Evolutionary conservation across 805 yeast genomes (phyloP).

Genomic region (Spathaspora sp.): DNA sequence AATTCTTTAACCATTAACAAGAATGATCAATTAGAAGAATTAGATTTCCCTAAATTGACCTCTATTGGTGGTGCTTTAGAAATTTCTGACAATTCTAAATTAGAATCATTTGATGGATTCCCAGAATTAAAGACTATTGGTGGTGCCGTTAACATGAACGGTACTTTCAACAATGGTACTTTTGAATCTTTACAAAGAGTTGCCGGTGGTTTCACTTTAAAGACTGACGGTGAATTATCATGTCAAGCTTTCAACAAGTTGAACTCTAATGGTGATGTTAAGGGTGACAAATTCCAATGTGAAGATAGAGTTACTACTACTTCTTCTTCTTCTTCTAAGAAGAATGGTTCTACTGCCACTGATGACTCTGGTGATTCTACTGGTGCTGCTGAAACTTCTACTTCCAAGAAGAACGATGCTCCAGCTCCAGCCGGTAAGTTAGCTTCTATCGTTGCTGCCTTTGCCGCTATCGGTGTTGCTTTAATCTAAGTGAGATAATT

Average conservation of each 20-base stretch:
- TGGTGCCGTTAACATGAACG: slow-evolving; percentile 83
- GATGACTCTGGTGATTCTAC: slow-evolving; percentile 21
- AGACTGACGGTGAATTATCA: slow-evolving; percentile 72
- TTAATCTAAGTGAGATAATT: slow-evolving; percentile 15
- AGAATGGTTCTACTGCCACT: slow-evolving; percentile 17
- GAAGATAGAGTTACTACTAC: slow-evolving; percentile 52
- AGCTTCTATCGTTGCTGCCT: slow-evolving; percentile 25
- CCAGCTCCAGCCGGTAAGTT: slow-evolving; percentile 20
- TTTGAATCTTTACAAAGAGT: slow-evolving; percentile 72
- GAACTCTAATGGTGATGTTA: slow-evolving; percentile 76
- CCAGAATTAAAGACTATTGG: slow-evolving; percentile 67
- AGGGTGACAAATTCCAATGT: slow-evolving; percentile 85
- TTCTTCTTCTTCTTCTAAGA: slow-evolving; percentile 42
- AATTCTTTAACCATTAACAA: slow-evolving; percentile 72
- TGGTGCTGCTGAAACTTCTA: slow-evolving; percentile 22
- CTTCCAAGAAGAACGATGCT: slow-evolving; percentile 24
- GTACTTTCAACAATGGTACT: slow-evolving; percentile 78
- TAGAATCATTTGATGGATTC: slow-evolving; percentile 68
- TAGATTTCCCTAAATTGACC: slow-evolving; percentile 68
- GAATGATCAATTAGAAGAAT: slow-evolving; percentile 67
- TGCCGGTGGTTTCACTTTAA: slow-evolving; percentile 87
- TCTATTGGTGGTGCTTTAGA: slow-evolving; percentile 90
- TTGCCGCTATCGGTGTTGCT: slow-evolving; percentile 37
- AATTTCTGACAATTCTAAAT: slow-evolving; percentile 77
- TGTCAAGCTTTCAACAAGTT: slow-evolving; percentile 73